A percentile compares a stretch with the other conserved stretches of the same genome.
Conservation (phyloP, 768 basidiomycete genomes). For the Mycena chlorophos region DNA sequence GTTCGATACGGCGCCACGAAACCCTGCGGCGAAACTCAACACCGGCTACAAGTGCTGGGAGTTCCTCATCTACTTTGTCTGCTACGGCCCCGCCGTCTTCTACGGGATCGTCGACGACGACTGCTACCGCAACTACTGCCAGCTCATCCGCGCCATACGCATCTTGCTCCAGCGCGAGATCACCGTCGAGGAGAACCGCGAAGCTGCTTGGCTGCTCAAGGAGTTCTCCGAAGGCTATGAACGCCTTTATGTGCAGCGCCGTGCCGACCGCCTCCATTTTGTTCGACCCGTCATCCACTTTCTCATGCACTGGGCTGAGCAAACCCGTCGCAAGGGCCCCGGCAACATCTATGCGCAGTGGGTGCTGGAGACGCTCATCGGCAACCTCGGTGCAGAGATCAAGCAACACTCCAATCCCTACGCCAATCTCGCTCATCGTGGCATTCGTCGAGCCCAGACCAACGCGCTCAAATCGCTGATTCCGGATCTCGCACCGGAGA, state of each 20-base stretch:
- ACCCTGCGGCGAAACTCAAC: conserved; percentile 39
- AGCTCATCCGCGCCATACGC: conserved; percentile 25
- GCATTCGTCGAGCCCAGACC: conserved; percentile 19
- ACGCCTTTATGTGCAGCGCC: conserved; percentile 26
- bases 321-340: conserved; percentile 26
- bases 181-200: conserved; percentile 8
- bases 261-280: conserved; percentile 31
- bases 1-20: conserved; percentile 42
- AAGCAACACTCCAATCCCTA: conserved; percentile 25
- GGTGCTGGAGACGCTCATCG: conserved; percentile 30
- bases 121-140: conserved; percentile 29
- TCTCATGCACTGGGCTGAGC: conserved; percentile 26
- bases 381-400: conserved; percentile 30
- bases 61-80: conserved; percentile 28
- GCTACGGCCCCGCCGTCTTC: conserved; percentile 30
- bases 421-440: conserved; percentile 29
- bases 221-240: conserved; percentile 33
- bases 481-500: conserved; percentile 13
- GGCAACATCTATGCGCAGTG: conserved; percentile 29
- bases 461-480: conserved; percentile 19
- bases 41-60: conserved; percentile 35
- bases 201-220: conserved; percentile 19
- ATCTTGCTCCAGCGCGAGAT: conserved; percentile 25
- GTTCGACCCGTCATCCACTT: conserved; percentile 30
- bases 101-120: conserved; percentile 16